phyloP scores from a whole-genome alignment of 2,329 filamentous ascomycete genomes.

The Xylaria polymorpha region DNA sequence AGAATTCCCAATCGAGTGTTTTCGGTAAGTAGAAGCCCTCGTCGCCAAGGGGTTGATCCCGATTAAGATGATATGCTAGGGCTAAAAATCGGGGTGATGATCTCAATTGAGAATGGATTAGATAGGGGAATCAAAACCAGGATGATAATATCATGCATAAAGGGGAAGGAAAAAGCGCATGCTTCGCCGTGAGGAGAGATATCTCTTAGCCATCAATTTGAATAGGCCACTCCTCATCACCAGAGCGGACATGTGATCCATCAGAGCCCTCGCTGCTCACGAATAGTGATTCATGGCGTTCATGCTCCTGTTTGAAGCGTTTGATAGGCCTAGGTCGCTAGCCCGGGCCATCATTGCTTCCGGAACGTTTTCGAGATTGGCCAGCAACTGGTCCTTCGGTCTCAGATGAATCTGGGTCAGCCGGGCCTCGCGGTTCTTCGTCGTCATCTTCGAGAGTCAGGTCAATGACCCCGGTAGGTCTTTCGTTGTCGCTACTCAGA shows the following conservation, averaged over 20 bases:
- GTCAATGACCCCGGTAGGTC: background rate
- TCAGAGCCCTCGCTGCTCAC: conserved; percentile 3
- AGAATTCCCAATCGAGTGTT: background rate
- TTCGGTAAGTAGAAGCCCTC: background rate
- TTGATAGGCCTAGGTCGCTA: conserved; percentile 27
- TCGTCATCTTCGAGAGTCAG: conserved; percentile 10
- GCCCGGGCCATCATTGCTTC: conserved; percentile 16
- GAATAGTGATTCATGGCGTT: conserved; percentile 3
- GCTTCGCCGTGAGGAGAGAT: background rate
- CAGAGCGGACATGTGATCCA: background rate
- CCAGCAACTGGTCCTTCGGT: background rate
- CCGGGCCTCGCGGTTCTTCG: background rate
- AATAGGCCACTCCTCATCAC: conserved; percentile 9
- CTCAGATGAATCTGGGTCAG: background rate
- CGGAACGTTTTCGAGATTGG: background rate
- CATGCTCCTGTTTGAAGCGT: conserved; percentile 8
- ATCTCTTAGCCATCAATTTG: conserved; percentile 9
- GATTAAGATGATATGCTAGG: background rate
- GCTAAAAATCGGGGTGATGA: background rate
- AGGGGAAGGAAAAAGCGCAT: background rate
- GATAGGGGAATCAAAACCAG: background rate
- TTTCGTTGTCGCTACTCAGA: background rate
- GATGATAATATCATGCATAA: background rate
- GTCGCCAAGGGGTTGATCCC: background rate
- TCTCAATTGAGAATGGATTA: background rate